Evolutionary conservation across 441 rosid species (phyloP), one percentile per base, ranked within the genome.

Genomic region (Populus hybrid): DNA sequence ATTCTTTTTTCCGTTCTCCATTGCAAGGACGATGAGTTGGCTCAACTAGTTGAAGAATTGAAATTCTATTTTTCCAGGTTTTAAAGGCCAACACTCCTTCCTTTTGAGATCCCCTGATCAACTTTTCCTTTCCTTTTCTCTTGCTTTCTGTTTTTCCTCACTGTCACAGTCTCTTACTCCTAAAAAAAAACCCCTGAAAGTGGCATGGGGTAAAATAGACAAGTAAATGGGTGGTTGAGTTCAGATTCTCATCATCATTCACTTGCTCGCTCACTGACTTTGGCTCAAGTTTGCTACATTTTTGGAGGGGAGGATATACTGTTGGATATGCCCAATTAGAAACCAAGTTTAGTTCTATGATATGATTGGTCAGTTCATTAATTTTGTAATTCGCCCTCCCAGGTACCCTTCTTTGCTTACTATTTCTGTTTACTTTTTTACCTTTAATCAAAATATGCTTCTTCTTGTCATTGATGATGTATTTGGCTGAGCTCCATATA

Each of bases 361-460:
- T 46, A 90, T 94, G 97, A 94, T 94, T 70, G 98, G 91, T 50
- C 98, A 93, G 88, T 94, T 94, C 89, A 94, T 94, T 86, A 92
- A 93, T 85, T 94, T 94, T 78, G 95, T 94, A 26, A 93, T 94
- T 84, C 93, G 98, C 69, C 98, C 98, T 82, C 98, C 98, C 75
- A 91, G 98, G 98, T 94, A 84, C 65, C 53, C 64, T 5, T 32
- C 8, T 23, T 7, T 71, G 35, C 73, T 18, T 11, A 35, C 11
- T 40, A 18, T 3, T 61, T 35, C 28, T 65, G 6, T 14, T 35
- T 34, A 23, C 32, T 10, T 36, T 68, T 26, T 61, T 5, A 14
- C 26, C 66, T 21, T 50, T 5, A 61, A 28, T 72, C 36, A 21
- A 14, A 50, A 53, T 82, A 46, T 32, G 16, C 40, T 23, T 32